A percentile compares a stretch with the other conserved stretches of the same genome.
These are phyloP conservation scores for Firmiana major DNA, from an alignment of 345 rosid species.

Conservation along the genomic window DNA sequence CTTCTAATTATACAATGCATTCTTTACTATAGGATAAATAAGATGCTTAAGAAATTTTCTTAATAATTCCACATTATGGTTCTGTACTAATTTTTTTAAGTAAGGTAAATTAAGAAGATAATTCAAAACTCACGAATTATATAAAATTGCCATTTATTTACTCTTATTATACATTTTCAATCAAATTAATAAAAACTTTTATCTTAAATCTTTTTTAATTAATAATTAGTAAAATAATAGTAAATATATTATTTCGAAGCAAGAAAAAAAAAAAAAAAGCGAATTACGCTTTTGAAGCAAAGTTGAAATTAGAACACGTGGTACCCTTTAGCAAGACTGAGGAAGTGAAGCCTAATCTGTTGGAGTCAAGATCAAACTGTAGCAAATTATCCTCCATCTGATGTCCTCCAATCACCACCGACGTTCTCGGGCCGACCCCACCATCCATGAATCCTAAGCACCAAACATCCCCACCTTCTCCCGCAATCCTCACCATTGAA, in stretches of 20 bases:
- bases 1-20: too few species aligned
- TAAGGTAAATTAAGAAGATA: too few species aligned
- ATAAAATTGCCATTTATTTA: too few species aligned
- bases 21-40: too few species aligned
- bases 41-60: too few species aligned
- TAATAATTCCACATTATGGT: too few species aligned
- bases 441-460: slow-evolving; percentile 18
- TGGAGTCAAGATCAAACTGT: slow-evolving; percentile 5
- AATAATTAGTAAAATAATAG: background rate
- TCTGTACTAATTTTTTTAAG: too few species aligned
- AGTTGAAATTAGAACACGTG: slow-evolving; percentile 2
- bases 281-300: background rate
- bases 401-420: slow-evolving; percentile 9
- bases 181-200: too few species aligned
- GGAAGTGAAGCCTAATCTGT: slow-evolving; percentile 13
- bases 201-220: too few species aligned
- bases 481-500: slow-evolving; percentile 9
- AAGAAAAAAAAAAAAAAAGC: background rate
- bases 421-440: slow-evolving; percentile 3
- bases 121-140: too few species aligned
- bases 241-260: background rate
- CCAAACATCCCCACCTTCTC: background rate
- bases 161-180: too few species aligned
- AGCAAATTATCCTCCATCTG: slow-evolving; percentile 15
- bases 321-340: slow-evolving; percentile 4